These are phyloP conservation scores for Xylaria telfairii DNA, from an alignment of 495 filamentous ascomycete species.

Conservation along the genomic window DNA sequence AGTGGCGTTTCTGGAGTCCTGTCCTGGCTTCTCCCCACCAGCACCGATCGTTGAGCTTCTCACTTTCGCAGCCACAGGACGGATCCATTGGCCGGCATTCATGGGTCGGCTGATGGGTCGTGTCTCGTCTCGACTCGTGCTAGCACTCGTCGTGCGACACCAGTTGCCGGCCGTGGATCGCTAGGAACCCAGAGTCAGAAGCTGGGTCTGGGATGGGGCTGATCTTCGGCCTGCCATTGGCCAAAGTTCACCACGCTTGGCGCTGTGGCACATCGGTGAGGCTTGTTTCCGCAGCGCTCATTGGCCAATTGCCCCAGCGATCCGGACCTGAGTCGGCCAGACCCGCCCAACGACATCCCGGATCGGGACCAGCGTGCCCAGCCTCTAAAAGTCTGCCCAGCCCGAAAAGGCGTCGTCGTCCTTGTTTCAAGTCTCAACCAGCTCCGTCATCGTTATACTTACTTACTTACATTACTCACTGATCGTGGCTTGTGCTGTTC, in stretches of 20 bases:
- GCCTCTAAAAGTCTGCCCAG: slow-evolving; percentile 7
- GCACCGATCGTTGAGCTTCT: not conserved
- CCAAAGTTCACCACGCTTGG: slow-evolving; percentile 1
- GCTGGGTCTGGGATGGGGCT: not conserved
- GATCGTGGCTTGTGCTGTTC: not conserved
- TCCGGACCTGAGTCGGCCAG: not conserved
- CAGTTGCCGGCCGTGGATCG: not conserved
- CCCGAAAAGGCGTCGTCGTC: slow-evolving; percentile 5
- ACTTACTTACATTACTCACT: no score
- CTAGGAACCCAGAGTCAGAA: not conserved
- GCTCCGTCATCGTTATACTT: not conserved
- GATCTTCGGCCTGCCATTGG: not conserved
- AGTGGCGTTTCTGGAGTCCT: no score
- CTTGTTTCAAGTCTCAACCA: slow-evolving; percentile 19
- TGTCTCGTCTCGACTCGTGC: slow-evolving; percentile 22
- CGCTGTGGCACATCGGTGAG: slow-evolving; percentile 8
- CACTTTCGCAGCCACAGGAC: not conserved
- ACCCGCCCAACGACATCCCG: not conserved
- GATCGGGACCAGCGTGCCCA: not conserved
- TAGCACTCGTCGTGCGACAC: slow-evolving; percentile 6
- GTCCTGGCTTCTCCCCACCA: no score
- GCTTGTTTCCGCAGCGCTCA: not conserved
- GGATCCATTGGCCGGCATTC: not conserved
- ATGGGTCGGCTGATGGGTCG: slow-evolving; percentile 1
- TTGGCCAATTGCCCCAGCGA: slow-evolving; percentile 12